Evolutionary conservation across 1,284 basidiomycete species (phyloP).

Genomic region (Ceratobasidium sp.): DNA sequence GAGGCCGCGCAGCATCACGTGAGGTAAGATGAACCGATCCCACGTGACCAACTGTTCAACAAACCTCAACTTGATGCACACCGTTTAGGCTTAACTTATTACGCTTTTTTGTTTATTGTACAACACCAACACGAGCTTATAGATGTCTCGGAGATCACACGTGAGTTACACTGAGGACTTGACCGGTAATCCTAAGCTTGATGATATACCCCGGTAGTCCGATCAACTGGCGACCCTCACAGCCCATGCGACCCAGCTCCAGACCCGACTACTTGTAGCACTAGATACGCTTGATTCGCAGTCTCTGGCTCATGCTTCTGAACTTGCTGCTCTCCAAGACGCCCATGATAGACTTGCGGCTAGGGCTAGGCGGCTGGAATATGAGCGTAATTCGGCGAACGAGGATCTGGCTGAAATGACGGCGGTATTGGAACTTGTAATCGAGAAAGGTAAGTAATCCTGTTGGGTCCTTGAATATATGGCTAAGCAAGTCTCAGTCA

Average conservation of each 20-base stretch:
- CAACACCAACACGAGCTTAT: not conserved
- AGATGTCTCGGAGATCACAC: slow-evolving; percentile 32
- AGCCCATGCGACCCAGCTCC: slow-evolving; percentile 35
- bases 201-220: not conserved
- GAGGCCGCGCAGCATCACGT: slow-evolving; percentile 30
- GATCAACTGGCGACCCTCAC: slow-evolving; percentile 37
- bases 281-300: slow-evolving; percentile 40
- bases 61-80: slow-evolving; percentile 30
- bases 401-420: slow-evolving; percentile 44
- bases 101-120: slow-evolving; percentile 34
- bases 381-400: slow-evolving; percentile 38
- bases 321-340: slow-evolving; percentile 23
- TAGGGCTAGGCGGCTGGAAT: slow-evolving; percentile 37
- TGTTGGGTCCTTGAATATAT: too few relatives aligned
- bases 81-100: slow-evolving; percentile 35
- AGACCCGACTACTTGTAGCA: slow-evolving; percentile 36
- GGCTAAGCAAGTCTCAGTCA: slow-evolving; percentile 2
- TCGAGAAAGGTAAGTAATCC: slow-evolving; percentile 36
- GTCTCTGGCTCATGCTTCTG: slow-evolving; percentile 36
- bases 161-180: not conserved
- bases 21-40: not conserved
- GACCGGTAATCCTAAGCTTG: not conserved
- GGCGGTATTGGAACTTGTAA: slow-evolving; percentile 26
- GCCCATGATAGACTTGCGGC: slow-evolving; percentile 28
- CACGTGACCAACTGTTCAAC: slow-evolving; percentile 41